phyloP scores from a whole-genome alignment of 2,329 filamentous ascomycete genomes.

The Cladorrhinum sp. region DNA sequence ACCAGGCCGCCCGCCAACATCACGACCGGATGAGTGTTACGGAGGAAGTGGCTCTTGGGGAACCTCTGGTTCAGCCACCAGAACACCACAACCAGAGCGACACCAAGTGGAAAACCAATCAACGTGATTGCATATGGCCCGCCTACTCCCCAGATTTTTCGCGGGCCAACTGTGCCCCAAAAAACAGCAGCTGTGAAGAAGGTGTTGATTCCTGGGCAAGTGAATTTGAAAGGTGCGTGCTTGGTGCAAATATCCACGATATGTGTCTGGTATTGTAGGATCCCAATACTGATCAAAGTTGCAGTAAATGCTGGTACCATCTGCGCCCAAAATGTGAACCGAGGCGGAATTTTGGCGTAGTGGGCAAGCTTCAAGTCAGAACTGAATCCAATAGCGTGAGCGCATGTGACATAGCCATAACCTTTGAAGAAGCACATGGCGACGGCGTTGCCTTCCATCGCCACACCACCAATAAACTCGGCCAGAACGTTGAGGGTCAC shows the following conservation, averaged over 20 bases:
- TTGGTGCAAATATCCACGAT: slow-evolving; percentile 52
- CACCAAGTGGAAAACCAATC: slow-evolving; percentile 49
- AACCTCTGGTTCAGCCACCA: slow-evolving; percentile 35
- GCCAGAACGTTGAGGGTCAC: slow-evolving; percentile 27
- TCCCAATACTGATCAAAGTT: slow-evolving; percentile 36
- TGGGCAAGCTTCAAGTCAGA: slow-evolving; percentile 32
- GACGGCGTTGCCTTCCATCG: slow-evolving; percentile 26
- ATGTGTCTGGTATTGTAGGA: slow-evolving; percentile 38
- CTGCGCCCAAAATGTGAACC: slow-evolving; percentile 37
- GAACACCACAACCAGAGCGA: slow-evolving; percentile 37
- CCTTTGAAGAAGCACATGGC: slow-evolving; percentile 29
- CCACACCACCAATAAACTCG: slow-evolving; percentile 28
- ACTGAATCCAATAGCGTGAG: slow-evolving; percentile 25
- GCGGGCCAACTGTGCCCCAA: slow-evolving; percentile 59
- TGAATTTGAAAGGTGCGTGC: slow-evolving; percentile 50
- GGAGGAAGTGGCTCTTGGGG: slow-evolving; percentile 33
- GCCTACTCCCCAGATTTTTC: slow-evolving; percentile 45
- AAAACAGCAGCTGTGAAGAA: slow-evolving; percentile 60
- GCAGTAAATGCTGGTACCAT: slow-evolving; percentile 36
- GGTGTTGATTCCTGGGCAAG: slow-evolving; percentile 53
- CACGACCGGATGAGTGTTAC: slow-evolving; percentile 40
- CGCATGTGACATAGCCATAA: slow-evolving; percentile 28
- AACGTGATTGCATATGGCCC: slow-evolving; percentile 48
- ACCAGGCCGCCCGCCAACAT: slow-evolving; percentile 36
- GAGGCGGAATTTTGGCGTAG: slow-evolving; percentile 34